Evolutionary conservation across 345 rosid genomes (phyloP), one percentile per base, ranked within the genome.

Genomic region (Salix viminalis): DNA sequence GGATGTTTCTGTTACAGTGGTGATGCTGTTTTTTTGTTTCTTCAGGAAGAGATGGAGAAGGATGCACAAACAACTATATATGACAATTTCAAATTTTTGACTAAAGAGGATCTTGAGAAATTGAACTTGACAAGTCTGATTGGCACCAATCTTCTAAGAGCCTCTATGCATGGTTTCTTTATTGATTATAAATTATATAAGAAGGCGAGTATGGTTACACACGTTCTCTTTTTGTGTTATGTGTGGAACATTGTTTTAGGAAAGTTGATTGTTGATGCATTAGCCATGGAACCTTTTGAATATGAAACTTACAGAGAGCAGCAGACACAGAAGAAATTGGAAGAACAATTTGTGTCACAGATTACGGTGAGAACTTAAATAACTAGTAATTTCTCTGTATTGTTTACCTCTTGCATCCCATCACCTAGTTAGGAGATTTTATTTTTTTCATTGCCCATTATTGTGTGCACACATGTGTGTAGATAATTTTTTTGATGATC

Each of bases 1-100:
- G 73, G 46, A 70, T 56, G 15, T 82, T 41, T 77, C n/a, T 28
- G 42, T 44, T 23, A 18, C 23, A 50, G 15, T 30, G 23, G 11
- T 76, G 48, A 67, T 46, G 41, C 61, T 73, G 66, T 71, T 68
- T 60, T 56, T 65, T 72, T 77, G 24, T 77, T 56, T 79, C 36
- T 83, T 60, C 86, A 96, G 99, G 99, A 96, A 88, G 97, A 96
- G 86, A 87, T 92, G 75, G 98, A 93, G 88, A 98, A 96, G 79
- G 89, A 84, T 75, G 92, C 85, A 21, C 91, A 96, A 79, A 86
- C 94, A 42, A 86, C 90, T 66, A 91, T 93, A 73, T 96, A 93
- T 75, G 97, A 96, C 69, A 86, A 93, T 65, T 96, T 79, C 84
- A 96, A 93, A 85, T 96, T 91, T 79, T 86, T 96, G 85, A 90